A percentile compares a stretch with the other conserved stretches of the same genome.
Conservation (phyloP, 2,329 filamentous ascomycete genomes). For the Claviceps sp. region DNA sequence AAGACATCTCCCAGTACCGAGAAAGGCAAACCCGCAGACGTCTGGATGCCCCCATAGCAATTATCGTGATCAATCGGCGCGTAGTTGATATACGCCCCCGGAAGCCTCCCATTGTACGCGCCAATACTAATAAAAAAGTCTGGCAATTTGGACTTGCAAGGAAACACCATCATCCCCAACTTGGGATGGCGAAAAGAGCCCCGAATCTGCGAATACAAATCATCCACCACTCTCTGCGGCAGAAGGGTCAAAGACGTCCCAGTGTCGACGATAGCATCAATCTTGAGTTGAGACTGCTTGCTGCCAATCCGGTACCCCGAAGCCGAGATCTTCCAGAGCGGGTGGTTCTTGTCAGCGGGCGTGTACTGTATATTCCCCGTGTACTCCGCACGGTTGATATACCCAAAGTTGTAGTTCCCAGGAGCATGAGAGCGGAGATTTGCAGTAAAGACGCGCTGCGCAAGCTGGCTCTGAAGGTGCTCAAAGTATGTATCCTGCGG, state of each 20-base stretch:
- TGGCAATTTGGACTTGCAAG: conserved; percentile 38
- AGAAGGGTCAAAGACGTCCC: conserved; percentile 55
- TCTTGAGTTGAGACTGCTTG: conserved; percentile 4
- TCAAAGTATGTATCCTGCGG: conserved; percentile 22
- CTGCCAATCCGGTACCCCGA: conserved; percentile 41
- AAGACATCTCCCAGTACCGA: conserved; percentile 28
- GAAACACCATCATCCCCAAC: conserved; percentile 44
- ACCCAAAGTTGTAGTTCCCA: conserved; percentile 28
- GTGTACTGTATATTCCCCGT: conserved; percentile 43
- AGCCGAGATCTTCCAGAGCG: conserved; percentile 50
- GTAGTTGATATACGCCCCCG: conserved; percentile 26
- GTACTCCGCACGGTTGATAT: conserved; percentile 43
- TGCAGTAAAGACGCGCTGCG: conserved; percentile 23
- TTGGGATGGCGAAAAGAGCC: conserved; percentile 31
- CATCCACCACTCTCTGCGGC: conserved; percentile 35
- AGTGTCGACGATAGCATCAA: conserved; percentile 51
- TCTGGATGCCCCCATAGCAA: conserved; percentile 27
- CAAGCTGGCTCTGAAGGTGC: conserved; percentile 18
- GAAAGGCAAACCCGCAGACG: conserved; percentile 22
- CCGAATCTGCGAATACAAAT: conserved; percentile 46
- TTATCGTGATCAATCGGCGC: conserved; percentile 12
- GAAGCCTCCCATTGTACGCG: conserved; percentile 20
- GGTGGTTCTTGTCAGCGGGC: conserved; percentile 33
- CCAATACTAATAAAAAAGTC: conserved; percentile 24
- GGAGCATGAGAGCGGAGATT: conserved; percentile 19